These are phyloP conservation scores for Ciborinia camelliae DNA, from an alignment of 2,329 filamentous ascomycete species.

Conservation along the genomic window DNA sequence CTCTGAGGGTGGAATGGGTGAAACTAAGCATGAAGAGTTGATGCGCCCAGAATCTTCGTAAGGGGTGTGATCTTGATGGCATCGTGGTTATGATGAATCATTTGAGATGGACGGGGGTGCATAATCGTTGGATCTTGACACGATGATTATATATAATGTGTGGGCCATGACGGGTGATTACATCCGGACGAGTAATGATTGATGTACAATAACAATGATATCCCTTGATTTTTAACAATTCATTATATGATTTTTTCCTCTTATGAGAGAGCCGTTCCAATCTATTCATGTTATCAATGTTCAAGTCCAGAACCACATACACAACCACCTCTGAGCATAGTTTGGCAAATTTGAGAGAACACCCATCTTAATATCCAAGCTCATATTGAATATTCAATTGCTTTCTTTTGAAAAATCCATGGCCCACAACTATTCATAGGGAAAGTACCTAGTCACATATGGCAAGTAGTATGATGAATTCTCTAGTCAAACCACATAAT, in stretches of 20 bases:
- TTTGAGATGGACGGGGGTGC: background rate
- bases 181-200: constrained; percentile 8
- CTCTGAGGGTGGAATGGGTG: constrained; percentile 21
- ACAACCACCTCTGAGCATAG: no score
- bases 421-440: no score
- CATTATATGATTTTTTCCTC: background rate
- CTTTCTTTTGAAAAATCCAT: no score
- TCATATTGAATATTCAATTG: no score
- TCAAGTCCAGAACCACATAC: no score
- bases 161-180: background rate
- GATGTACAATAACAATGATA: constrained; percentile 9
- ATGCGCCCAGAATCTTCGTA: constrained; percentile 17
- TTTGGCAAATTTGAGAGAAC: no score
- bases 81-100: background rate
- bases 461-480: no score
- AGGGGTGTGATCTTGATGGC: no score
- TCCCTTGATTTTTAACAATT: constrained; percentile 4
- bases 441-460: no score
- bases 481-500: no score
- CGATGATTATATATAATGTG: constrained; percentile 4
- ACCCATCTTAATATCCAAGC: no score
- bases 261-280: background rate
- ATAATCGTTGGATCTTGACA: background rate
- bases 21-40: constrained; percentile 26
- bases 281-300: background rate